Conservation (phyloP, 441 rosid genomes). For the Brassica balearica region DNA sequence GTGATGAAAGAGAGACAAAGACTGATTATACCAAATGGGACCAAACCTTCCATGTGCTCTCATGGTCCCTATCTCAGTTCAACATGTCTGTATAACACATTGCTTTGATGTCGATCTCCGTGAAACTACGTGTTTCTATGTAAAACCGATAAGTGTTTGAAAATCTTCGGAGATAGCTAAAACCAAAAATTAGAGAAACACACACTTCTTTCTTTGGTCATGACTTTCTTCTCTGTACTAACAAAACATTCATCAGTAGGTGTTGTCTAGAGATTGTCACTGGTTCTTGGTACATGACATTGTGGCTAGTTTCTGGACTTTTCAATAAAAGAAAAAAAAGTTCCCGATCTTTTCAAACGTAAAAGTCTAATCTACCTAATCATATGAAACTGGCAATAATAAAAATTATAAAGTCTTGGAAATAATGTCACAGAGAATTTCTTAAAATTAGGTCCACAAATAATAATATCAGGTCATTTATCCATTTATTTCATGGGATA, state of each 20-base stretch:
- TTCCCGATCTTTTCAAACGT: background rate
- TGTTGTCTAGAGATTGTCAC: slow-evolving; percentile 44
- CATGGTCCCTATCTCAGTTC: slow-evolving; percentile 36
- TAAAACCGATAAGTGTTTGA: background rate
- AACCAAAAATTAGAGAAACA: slow-evolving; percentile 38
- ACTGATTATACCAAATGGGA: slow-evolving; percentile 32
- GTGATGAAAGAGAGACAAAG: slow-evolving; percentile 40
- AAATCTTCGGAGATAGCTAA: slow-evolving; percentile 10
- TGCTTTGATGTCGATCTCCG: slow-evolving; percentile 30
- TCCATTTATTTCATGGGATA: slow-evolving; percentile 22
- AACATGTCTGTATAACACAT: slow-evolving; percentile 30
- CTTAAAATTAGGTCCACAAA: slow-evolving; percentile 37
- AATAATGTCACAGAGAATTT: slow-evolving; percentile 20
- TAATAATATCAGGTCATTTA: slow-evolving; percentile 25
- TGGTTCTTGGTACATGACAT: slow-evolving; percentile 36
- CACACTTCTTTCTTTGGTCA: slow-evolving; percentile 21
- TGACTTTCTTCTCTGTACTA: slow-evolving; percentile 28
- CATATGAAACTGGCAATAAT: slow-evolving; percentile 25
- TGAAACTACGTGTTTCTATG: slow-evolving; percentile 30
- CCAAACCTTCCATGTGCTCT: slow-evolving; percentile 45
- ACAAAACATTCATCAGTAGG: slow-evolving; percentile 26
- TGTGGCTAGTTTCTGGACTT: slow-evolving; percentile 16
- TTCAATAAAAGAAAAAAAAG: background rate
- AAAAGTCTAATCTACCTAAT: slow-evolving; percentile 31
- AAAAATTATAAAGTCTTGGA: slow-evolving; percentile 7